Conservation (phyloP, 768 basidiomycete genomes). For the Suillus weaverae region DNA sequence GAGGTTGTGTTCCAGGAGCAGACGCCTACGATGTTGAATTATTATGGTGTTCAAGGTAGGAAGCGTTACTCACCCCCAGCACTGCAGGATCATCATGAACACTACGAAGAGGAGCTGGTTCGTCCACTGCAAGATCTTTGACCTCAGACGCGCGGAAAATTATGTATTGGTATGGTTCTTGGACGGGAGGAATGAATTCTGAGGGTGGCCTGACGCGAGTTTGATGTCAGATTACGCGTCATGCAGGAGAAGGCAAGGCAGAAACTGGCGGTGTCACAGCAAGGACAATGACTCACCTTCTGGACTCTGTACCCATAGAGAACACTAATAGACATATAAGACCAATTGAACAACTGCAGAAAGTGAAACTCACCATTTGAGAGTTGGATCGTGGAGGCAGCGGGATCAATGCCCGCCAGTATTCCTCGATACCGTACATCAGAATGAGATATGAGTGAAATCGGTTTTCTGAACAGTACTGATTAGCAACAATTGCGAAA, state of each 20-base stretch:
- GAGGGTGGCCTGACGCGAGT: constrained; percentile 52
- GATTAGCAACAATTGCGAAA: constrained; percentile 12
- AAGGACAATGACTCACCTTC: constrained; percentile 54
- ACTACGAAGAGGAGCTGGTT: constrained; percentile 55
- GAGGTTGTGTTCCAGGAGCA: constrained; percentile 39
- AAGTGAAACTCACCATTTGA: constrained; percentile 63
- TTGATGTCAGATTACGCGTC: constrained; percentile 26
- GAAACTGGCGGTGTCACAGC: constrained; percentile 1
- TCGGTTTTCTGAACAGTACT: constrained; percentile 63
- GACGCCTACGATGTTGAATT: constrained; percentile 41
- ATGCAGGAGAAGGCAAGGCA: constrained; percentile 1
- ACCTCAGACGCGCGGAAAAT: constrained; percentile 91
- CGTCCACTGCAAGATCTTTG: constrained; percentile 85
- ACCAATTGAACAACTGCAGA: constrained; percentile 1
- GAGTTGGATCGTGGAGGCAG: constrained; percentile 82
- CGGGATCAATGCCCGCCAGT: constrained; percentile 83
- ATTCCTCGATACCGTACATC: constrained; percentile 91
- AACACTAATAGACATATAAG: constrained; percentile 45
- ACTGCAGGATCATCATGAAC: constrained; percentile 86
- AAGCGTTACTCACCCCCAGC: constrained; percentile 60
- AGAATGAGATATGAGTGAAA: constrained; percentile 87
- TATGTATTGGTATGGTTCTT: constrained; percentile 85
- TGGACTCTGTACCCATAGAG: constrained; percentile 86
- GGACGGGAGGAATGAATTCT: constrained; percentile 82
- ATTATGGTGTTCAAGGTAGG: background rate